Conservation (phyloP, 2,329 filamentous ascomycete species). For the Esteya vermicola region DNA sequence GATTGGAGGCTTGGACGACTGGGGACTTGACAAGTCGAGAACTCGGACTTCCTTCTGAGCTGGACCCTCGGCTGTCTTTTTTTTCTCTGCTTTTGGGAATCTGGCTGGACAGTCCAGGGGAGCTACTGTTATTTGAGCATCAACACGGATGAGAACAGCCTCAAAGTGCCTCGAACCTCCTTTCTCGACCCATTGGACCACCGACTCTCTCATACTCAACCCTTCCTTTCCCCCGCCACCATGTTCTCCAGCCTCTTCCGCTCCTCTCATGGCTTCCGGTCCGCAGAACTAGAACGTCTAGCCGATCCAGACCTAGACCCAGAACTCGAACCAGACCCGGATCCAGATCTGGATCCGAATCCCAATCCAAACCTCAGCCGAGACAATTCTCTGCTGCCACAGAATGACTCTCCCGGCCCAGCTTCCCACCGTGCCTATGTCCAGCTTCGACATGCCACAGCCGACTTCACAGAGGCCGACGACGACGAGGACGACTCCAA, state of each 20-base stretch:
- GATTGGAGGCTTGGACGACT: no score
- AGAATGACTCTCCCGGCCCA: constrained; percentile 11
- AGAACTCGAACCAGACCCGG: constrained; percentile 9
- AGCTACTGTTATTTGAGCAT: no score
- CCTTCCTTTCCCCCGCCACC: background rate
- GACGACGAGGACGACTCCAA: constrained; percentile 31
- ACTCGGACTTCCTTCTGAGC: no score
- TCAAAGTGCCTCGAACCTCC: no score
- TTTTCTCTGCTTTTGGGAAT: no score
- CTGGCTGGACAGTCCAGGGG: no score
- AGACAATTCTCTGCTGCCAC: background rate
- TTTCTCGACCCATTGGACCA: no score
- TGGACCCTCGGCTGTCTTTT: no score
- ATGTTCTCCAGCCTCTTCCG: constrained; percentile 20
- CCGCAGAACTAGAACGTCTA: constrained; percentile 6
- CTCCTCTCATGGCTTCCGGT: constrained; percentile 16
- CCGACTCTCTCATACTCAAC: background rate
- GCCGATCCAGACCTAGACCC: constrained; percentile 10
- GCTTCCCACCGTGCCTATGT: constrained; percentile 19
- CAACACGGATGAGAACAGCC: no score
- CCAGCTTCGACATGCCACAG: constrained; percentile 38
- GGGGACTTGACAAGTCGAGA: no score
- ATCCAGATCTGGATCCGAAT: constrained; percentile 11
- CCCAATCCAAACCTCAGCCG: background rate
- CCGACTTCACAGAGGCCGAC: constrained; percentile 51